Base-by-base conservation (phyloP, 2,329 filamentous ascomycete species). In the Pezicula neosporulosa region DNA sequence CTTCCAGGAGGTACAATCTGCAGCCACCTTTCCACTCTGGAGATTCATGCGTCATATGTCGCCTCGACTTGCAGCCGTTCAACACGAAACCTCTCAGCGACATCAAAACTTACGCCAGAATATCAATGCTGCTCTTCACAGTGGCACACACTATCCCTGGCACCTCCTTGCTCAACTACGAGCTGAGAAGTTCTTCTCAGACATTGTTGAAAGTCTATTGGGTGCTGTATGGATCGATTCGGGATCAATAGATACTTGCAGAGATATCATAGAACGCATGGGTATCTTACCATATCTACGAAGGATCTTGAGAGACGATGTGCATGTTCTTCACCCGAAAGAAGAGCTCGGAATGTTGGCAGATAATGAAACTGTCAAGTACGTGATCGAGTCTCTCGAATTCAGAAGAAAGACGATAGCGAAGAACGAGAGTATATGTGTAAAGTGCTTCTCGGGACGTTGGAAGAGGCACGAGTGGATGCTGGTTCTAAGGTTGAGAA, bases 171-270 rank as follows among this genome's bases (percentile, higher is more conserved):
- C 83, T 0, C 75, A 79, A 0, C 72, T 95, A 1, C 75, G 78
- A 13, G 77, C 85, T 0, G 81, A 81, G 15, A 97, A 97, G 64
- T 88, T 89, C 67, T 86, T 87, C 68, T 93, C 87, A 0, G 92
- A 97, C 66, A 71, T 97, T 7, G 75, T 97, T 9, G 93, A 97
- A 71, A 81, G 82, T 30, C 66, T 95, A 0, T 68, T 97, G 0
- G 93, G 89, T 0, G 92, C 91, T 0, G 77, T 97, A 0, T 97
- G 88, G 75, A 74, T 96, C 18, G 94, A 97, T 66, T 88, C 77
- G 0, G 87, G 87, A 0, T 76, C 79, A 1, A 64, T 90, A 13
- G 72, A 72, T 0, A 66, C 65, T 0, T 95, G 90, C 60, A 72
- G 77, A 46, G 62, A 48, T 0, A 76, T 97, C 36, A 66, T 90